These are phyloP conservation scores for Saccharum spontaneum DNA, from an alignment of 176 grass and related monocot genomes.

Conservation along the genomic window DNA sequence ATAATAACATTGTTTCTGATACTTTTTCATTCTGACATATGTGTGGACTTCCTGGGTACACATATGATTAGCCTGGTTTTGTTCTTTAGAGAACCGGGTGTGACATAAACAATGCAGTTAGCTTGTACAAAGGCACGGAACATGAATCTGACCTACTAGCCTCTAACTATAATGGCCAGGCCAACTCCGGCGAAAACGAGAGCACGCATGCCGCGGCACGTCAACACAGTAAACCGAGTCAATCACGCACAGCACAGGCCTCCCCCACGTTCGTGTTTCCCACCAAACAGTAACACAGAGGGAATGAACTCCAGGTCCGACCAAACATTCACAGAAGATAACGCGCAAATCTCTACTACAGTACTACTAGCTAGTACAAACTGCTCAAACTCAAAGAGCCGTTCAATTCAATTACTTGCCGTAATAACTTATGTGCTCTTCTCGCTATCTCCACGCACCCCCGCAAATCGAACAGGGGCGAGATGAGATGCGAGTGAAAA, in stretches of 20 bases:
- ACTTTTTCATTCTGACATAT: too few species aligned
- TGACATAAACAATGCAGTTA: not conserved
- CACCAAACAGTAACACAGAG: not conserved
- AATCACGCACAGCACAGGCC: not conserved
- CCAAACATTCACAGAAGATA: not conserved
- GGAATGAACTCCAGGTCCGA: conserved; percentile 5
- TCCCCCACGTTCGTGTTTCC: not conserved
- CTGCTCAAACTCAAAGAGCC: not conserved
- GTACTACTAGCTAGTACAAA: too few species aligned
- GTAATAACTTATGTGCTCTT: too few species aligned
- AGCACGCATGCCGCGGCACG: not conserved
- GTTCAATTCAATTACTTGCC: not conserved
- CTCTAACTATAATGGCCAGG: not conserved
- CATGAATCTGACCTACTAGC: not conserved
- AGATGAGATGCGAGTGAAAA: not conserved
- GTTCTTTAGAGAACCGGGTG: too few species aligned
- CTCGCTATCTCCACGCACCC: too few species aligned
- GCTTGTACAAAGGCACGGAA: not conserved
- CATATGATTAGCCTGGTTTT: too few species aligned
- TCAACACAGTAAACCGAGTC: not conserved
- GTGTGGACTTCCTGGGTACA: too few species aligned
- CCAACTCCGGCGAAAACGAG: conserved; percentile 2
- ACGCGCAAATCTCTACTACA: too few species aligned
- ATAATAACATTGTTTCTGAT: too few species aligned
- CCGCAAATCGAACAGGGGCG: not conserved